Base-by-base conservation (phyloP, 78 protist genomes). In the Cavenderia fasciculata region DNA sequence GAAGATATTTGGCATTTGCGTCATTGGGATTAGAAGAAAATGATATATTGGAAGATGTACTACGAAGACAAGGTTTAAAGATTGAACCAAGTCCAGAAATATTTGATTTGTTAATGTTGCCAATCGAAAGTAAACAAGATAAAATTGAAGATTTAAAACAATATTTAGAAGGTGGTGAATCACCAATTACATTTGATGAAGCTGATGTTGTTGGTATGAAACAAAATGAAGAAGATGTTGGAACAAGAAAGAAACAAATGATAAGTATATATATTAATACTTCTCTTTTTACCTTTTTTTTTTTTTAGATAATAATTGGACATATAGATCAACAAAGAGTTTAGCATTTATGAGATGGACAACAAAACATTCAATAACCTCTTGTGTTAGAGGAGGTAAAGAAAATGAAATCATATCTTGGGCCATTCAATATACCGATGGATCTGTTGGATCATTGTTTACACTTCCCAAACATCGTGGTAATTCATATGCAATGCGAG, bases 341-440 rank as follows among this genome's bases (percentile, higher is more conserved):
- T 25, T 57, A 10, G 10, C 2, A 2, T 57, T 23, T 27, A 57
- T 57, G 63, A 21, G 7, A 23, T 57, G 63, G 63, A 57, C 63
- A 2, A 36, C 63, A 6, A 7, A 21, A 57, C n/a, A 57, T 25
- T 57, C 63, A 10, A 2, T 27, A 23, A 57, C 63, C n/a, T 10
- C 41, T 23, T 57, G 63, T 57, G 14, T 74, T n/a, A 71, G n/a
- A 29, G 36, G 16, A 10, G 54, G 54, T 18, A 27, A 54, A 54
- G 59, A 72, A 12, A 36, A 36, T 25, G 41, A 68, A 68, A 19
- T 74, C 18, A 56, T 36, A 21, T 54, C 68, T 11, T 74, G 85
- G 85, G 57, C 57, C 27, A 74, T 74, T 27, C 18, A 40, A 16
- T 74, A 74, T 59, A 43, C 71, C 11, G 85, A 74, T 74, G 85